These are phyloP conservation scores for Fraxinus baroniana DNA, from an alignment of 305 asterid genomes.

Conservation along the genomic window DNA sequence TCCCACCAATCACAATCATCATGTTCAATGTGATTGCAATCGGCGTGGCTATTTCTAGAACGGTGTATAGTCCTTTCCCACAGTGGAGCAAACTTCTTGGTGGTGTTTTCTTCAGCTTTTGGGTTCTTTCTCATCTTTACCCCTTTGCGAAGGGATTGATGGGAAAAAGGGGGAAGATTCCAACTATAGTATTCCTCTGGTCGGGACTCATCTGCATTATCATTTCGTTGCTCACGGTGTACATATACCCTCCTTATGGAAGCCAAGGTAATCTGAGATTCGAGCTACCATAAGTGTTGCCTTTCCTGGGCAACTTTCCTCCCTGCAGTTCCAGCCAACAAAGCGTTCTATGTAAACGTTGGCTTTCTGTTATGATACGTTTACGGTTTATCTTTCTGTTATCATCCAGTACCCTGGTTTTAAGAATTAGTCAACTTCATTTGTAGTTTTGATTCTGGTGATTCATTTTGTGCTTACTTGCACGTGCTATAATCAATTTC, in stretches of 20 bases:
- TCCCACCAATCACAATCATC: conserved; percentile 79
- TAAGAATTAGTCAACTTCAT: neutral
- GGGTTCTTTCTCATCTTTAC: conserved; percentile 92
- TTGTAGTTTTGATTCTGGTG: neutral
- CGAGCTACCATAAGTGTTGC: conserved; percentile 40
- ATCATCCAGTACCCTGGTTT: neutral
- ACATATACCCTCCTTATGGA: conserved; percentile 68
- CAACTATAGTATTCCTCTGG: conserved; percentile 83
- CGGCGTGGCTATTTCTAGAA: conserved; percentile 65
- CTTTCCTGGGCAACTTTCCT: neutral
- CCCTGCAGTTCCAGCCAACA: neutral
- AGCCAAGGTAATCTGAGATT: conserved; percentile 33
- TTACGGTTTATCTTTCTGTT: neutral
- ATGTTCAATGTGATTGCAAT: conserved; percentile 73
- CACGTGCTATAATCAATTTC: neutral
- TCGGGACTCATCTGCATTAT: conserved; percentile 79
- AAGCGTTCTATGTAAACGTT: neutral
- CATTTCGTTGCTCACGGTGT: conserved; percentile 68
- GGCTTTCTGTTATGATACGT: neutral
- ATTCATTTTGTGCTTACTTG: neutral
- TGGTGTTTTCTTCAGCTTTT: conserved; percentile 83
- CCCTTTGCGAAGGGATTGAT: conserved; percentile 87
- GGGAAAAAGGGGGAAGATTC: conserved; percentile 81
- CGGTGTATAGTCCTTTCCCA: conserved; percentile 77
- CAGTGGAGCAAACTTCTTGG: conserved; percentile 88